Evolutionary conservation across 2,329 filamentous ascomycete genomes (phyloP).

Genomic region (Endocalyx cinctus): DNA sequence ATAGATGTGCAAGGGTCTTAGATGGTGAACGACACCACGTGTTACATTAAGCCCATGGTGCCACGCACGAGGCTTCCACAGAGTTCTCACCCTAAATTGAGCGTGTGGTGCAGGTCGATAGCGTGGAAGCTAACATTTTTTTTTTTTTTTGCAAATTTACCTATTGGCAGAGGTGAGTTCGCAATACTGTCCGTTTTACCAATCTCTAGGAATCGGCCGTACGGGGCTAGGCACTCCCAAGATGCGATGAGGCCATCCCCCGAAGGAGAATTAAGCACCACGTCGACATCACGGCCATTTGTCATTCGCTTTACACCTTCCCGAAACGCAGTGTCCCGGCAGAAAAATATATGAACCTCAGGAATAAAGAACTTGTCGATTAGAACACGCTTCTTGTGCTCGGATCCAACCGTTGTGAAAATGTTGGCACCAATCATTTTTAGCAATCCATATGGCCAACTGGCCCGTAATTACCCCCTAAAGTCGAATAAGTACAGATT

Average conservation of each 20-base stretch:
- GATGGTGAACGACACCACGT: neutral
- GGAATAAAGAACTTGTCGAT: constrained; percentile 1
- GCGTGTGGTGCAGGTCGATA: neutral
- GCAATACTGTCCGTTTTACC: constrained; percentile 3
- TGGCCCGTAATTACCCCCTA: neutral
- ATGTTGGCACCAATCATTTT: constrained; percentile 1
- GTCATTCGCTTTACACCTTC: constrained; percentile 1
- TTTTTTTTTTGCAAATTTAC: too few species aligned
- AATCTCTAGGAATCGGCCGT: constrained; percentile 4
- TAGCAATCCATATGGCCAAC: constrained; percentile 1
- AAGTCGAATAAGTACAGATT: neutral
- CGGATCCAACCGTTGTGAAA: constrained; percentile 1
- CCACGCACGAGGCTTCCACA: neutral
- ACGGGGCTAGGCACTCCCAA: neutral
- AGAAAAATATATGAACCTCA: constrained; percentile 4
- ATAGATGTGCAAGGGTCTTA: constrained; percentile 6
- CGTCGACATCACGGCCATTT: constrained; percentile 3
- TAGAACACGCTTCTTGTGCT: neutral
- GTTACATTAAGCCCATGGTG: neutral
- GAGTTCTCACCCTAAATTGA: neutral
- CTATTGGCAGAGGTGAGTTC: neutral
- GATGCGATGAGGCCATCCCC: constrained; percentile 1
- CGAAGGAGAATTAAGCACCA: constrained; percentile 6
- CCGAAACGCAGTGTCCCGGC: constrained; percentile 1
- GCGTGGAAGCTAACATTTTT: neutral